A percentile compares a stretch with the other conserved stretches of the same genome.
Conservation (phyloP, 129 eudicot species). For the Lactuca sativa region DNA sequence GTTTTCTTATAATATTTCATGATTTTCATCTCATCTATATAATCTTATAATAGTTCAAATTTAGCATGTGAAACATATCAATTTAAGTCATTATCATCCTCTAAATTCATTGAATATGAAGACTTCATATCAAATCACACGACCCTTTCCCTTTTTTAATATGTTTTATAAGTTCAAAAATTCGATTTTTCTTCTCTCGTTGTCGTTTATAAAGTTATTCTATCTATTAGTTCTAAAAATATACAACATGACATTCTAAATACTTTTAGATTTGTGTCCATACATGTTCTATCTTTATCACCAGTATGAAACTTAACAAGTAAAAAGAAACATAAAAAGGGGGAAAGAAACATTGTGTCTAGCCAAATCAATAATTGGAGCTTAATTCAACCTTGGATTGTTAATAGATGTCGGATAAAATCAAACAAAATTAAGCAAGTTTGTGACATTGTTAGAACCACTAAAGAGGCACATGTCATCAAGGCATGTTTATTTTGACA, state of each 20-base stretch:
- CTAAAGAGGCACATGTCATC: too few relatives aligned
- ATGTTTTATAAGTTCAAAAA: not conserved
- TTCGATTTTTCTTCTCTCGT: not conserved
- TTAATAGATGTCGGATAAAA: not conserved
- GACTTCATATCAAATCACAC: not conserved
- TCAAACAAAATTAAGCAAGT: not conserved
- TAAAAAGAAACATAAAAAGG: too few relatives aligned
- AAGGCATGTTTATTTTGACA: too few relatives aligned
- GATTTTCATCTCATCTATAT: too few relatives aligned
- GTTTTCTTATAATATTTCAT: too few relatives aligned
- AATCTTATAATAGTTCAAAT: not conserved
- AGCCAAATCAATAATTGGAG: not conserved
- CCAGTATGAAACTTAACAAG: not conserved
- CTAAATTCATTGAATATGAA: not conserved
- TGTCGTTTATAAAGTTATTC: not conserved
- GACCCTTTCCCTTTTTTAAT: not conserved
- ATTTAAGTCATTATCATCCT: not conserved
- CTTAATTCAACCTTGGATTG: not conserved
- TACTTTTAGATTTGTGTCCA: not conserved
- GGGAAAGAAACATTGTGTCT: not conserved
- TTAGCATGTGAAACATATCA: not conserved
- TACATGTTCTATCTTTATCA: not conserved
- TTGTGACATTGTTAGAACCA: not conserved
- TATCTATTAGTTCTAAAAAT: not conserved
- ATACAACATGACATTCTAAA: not conserved